Conservation (phyloP, 805 yeast species). For the Suhomyces emberorum region DNA sequence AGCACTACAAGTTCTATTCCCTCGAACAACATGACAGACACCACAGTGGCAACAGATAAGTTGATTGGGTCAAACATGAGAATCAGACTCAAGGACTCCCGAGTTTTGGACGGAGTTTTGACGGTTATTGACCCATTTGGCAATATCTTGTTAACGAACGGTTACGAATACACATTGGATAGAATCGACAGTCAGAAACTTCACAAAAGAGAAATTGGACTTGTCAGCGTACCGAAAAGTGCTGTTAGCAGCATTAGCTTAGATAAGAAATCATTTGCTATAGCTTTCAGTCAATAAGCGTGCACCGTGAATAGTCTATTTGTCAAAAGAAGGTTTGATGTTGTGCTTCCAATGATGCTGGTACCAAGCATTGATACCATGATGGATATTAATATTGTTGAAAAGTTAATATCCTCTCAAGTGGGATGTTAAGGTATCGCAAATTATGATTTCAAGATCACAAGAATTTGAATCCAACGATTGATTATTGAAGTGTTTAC, state of each 20-base stretch:
- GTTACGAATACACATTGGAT: conserved; percentile 30
- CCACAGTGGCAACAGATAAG: conserved; percentile 14
- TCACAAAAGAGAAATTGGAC: conserved; percentile 24
- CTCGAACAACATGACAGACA: conserved; percentile 1
- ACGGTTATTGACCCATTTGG: conserved; percentile 45
- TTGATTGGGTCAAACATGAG: conserved; percentile 32
- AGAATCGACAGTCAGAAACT: conserved; percentile 15
- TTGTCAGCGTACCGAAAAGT: conserved; percentile 24
- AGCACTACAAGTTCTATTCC: neutral
- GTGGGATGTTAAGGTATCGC: no score
- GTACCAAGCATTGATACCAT: no score
- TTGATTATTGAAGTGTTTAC: no score
- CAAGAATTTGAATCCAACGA: no score
- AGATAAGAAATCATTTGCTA: conserved; percentile 16
- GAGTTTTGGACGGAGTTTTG: conserved; percentile 36
- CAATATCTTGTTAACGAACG: conserved; percentile 35
- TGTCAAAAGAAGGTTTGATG: no score
- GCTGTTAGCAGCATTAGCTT: conserved; percentile 17
- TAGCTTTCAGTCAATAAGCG: no score
- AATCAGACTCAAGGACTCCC: conserved; percentile 25
- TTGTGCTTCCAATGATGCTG: no score
- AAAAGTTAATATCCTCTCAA: no score
- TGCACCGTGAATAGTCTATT: no score
- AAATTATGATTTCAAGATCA: no score
- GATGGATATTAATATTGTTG: no score